A percentile compares a stretch with the other conserved stretches of the same genome.
These are phyloP conservation scores for Vitis riparia DNA, from an alignment of 164 flowering plant genomes.

Conservation along the genomic window DNA sequence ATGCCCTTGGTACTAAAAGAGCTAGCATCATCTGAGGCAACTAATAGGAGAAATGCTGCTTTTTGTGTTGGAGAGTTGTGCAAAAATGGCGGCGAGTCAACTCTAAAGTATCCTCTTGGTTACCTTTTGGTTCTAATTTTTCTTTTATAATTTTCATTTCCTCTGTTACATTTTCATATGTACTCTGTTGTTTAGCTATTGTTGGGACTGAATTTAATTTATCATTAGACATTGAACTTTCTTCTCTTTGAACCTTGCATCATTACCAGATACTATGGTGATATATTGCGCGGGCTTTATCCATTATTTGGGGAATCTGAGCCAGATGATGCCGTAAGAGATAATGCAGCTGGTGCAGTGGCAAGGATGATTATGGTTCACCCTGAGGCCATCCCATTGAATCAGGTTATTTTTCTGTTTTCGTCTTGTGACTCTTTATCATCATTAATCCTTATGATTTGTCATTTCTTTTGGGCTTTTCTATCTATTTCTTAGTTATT, in stretches of 20 bases:
- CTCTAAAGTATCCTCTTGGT: constrained; percentile 64
- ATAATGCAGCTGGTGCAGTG: constrained; percentile 98
- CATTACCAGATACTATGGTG: constrained; percentile 64
- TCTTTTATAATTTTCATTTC: not conserved
- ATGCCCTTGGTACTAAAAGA: constrained; percentile 92
- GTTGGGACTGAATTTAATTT: not conserved
- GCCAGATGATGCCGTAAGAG: constrained; percentile 93
- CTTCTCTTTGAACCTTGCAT: constrained; percentile 28
- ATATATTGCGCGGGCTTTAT: constrained; percentile 66
- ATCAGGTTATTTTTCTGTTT: constrained; percentile 54
- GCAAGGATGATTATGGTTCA: constrained; percentile 96
- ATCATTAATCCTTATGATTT: not conserved
- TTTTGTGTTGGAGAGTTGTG: constrained; percentile 95
- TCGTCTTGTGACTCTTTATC: not conserved
- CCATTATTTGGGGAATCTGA: constrained; percentile 96
- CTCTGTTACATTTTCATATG: not conserved
- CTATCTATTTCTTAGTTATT: not conserved
- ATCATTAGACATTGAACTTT: not conserved
- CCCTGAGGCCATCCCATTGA: constrained; percentile 81
- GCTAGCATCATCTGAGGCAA: constrained; percentile 75
- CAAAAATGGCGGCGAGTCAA: constrained; percentile 81
- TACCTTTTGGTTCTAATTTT: not conserved
- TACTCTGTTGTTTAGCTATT: not conserved
- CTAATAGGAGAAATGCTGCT: constrained; percentile 97
- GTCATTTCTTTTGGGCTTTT: not conserved